Percentiles rank a stretch among this genome's conserved stretches.
These are phyloP conservation scores for Fistulinella cinereoalba DNA, from an alignment of 1,284 basidiomycete species.

Conservation along the genomic window DNA sequence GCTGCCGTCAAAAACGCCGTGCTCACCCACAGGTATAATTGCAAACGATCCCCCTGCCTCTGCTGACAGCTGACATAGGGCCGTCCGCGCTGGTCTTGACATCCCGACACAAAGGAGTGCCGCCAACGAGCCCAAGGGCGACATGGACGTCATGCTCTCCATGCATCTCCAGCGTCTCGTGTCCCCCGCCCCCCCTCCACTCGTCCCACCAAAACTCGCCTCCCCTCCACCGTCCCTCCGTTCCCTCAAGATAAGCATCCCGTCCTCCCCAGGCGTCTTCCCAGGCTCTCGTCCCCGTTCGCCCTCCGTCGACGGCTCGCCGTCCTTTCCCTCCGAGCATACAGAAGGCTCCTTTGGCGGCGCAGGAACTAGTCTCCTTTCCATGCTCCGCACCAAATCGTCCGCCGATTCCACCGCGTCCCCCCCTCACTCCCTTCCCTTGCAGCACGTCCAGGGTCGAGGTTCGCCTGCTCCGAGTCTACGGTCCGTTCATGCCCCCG, in stretches of 20 bases:
- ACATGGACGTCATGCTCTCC: conserved; percentile 78
- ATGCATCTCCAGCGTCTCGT: conserved; percentile 65
- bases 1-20: conserved; percentile 67
- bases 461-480: conserved; percentile 33
- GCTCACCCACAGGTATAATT: conserved; percentile 58
- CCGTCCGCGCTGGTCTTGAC: conserved; percentile 62
- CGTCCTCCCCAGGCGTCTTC: conserved; percentile 45
- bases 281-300: conserved; percentile 56
- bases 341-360: conserved; percentile 52
- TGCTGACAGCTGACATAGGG: conserved; percentile 38
- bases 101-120: conserved; percentile 42
- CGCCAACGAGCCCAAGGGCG: conserved; percentile 62
- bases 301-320: conserved; percentile 44
- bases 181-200: too few species aligned
- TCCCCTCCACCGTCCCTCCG: too few species aligned
- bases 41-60: neutral
- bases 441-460: conserved; percentile 16
- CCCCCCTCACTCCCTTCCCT: conserved; percentile 22
- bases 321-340: conserved; percentile 12
- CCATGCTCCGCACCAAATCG: conserved; percentile 46
- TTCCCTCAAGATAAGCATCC: conserved; percentile 34
- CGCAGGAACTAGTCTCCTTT: conserved; percentile 52
- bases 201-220: too few species aligned
- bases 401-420: conserved; percentile 29
- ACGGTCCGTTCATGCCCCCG: conserved; percentile 21